phyloP scores from a whole-genome alignment of 2,329 filamentous ascomycete species.

The Mycocentrospora acerina region DNA sequence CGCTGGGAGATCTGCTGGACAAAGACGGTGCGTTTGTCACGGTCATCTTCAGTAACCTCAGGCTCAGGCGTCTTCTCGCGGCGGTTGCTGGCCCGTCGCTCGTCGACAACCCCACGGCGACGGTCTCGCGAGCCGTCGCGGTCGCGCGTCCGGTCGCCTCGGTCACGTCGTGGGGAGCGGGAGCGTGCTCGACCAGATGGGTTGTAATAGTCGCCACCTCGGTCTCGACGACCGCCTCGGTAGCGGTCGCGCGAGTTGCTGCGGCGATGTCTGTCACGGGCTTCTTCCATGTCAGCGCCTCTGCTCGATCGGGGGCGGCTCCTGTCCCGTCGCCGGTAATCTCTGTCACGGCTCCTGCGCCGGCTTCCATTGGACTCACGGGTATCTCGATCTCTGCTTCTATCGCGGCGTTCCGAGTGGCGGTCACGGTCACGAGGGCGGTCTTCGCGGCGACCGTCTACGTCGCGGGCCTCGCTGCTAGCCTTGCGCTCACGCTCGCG shows the following conservation, averaged over 20 bases:
- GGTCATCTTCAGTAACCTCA: slow-evolving; percentile 88
- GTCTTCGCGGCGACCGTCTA: slow-evolving; percentile 28
- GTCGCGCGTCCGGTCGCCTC: slow-evolving; percentile 49
- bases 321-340: slow-evolving; percentile 31
- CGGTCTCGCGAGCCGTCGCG: slow-evolving; percentile 55
- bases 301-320: slow-evolving; percentile 34
- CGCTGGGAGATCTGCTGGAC: slow-evolving; percentile 97
- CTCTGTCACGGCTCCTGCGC: slow-evolving; percentile 35
- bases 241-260: slow-evolving; percentile 32
- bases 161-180: slow-evolving; percentile 43
- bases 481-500: slow-evolving; percentile 11
- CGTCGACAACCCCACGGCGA: slow-evolving; percentile 44
- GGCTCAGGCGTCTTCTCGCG: slow-evolving; percentile 58
- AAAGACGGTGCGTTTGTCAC: slow-evolving; percentile 94
- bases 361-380: slow-evolving; percentile 36
- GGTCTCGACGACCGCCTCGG: slow-evolving; percentile 29
- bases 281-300: slow-evolving; percentile 41
- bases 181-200: slow-evolving; percentile 39
- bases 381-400: slow-evolving; percentile 29
- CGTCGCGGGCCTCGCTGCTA: slow-evolving; percentile 32
- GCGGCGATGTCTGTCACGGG: slow-evolving; percentile 36
- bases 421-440: slow-evolving; percentile 33
- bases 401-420: slow-evolving; percentile 30
- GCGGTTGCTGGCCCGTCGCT: slow-evolving; percentile 46
- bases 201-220: slow-evolving; percentile 45